Evolutionary conservation across 192 early-diverging fungal genomes (phyloP), one percentile per base, ranked within the genome.

Genomic region (Coemansia sp.): DNA sequence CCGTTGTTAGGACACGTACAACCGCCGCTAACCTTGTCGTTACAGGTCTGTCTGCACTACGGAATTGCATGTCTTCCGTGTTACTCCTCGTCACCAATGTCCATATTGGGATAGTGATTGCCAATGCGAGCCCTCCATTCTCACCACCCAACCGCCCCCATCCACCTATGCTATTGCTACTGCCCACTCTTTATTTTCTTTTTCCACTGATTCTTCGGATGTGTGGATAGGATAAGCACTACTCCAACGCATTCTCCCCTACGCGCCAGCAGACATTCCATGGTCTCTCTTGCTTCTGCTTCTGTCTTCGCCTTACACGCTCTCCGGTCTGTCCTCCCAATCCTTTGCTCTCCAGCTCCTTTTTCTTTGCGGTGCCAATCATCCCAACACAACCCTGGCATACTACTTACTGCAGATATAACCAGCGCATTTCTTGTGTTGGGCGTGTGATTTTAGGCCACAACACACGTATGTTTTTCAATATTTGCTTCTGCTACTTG

Each of bases 71-170:
- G 39, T 46, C 39, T 46, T 46, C 42, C 39, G 50, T 61, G 39
- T 50, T 25, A 61, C 33, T 61, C 39, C 20, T 63, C 9, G 67
- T 58, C 56, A 8, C 51, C 61, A 29, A 31, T 63, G 31, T 57
- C 68, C 56, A 70, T 70, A 63, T 58, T 59, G 61, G 56, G 61
- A 70, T 70, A 19, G 24, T 46, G 46, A 70, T 70, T 63, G 36
- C 68, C 68, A 54, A n/a, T 52, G 36, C 27, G 6, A 51, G 46
- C 51, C 52, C 39, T 54, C 51, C 62, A 52, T 52, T 64, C 54
- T 42, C 63, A 64, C 39, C 57, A 54, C 57, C 52, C 52, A 60
- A 24, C 58, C n/a, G 39, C 39, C 62, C 60, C 62, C 62, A 64
- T 54, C 62, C 62, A 64, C 52, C 51, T 54, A 8, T 22, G 19